Evolutionary conservation across 2,329 filamentous ascomycete genomes (phyloP), one percentile per base, ranked within the genome.

Genomic region (Claviceps paspali): DNA sequence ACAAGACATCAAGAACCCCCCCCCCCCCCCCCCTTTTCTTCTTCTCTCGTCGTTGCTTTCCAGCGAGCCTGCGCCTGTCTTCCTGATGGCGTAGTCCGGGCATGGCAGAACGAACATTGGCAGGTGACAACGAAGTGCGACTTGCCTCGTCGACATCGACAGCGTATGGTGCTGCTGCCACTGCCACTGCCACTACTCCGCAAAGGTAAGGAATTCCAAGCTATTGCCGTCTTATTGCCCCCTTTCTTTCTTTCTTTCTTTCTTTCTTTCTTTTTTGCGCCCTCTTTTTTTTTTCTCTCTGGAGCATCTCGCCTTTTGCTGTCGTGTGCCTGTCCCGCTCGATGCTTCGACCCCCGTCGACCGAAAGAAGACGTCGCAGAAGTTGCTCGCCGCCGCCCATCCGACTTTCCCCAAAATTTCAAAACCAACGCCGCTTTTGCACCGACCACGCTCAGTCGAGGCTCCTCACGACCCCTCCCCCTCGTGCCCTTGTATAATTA

Each of bases 51-150:
- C 42, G 40, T 42, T 39, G 43, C 39, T 34, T 38, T 39, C 33
- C 39, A 43, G 42, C 45, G 41, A 46, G 40, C 43, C 50, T 49
- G 49, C 51, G 52, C 54, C 52, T 55, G 53, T 59, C 57, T 62
- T 67, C 63, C 68, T 64, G 59, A 76, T 76, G 71, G 71, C 71
- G 71, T 76, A 74, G 71, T 71, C 67, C 51, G 56, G 58, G 58
- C 68, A 76, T 76, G 72, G 71, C 71, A 73, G 70, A 75, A 68
- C 70, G 65, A 73, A 75, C 60, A 59, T 51, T 55, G 57, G 54
- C 57, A 66, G 61, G 63, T 61, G 65, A 71, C 59, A 66, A 68
- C 67, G 63, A 69, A 62, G 62, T 61, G 65, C 67, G 61, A 63
- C 64, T 65, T 59, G 63, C 63, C 50, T 57, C 61, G 47, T 49